Base-by-base conservation (phyloP, 768 basidiomycete genomes). In the Crucibulum laeve region DNA sequence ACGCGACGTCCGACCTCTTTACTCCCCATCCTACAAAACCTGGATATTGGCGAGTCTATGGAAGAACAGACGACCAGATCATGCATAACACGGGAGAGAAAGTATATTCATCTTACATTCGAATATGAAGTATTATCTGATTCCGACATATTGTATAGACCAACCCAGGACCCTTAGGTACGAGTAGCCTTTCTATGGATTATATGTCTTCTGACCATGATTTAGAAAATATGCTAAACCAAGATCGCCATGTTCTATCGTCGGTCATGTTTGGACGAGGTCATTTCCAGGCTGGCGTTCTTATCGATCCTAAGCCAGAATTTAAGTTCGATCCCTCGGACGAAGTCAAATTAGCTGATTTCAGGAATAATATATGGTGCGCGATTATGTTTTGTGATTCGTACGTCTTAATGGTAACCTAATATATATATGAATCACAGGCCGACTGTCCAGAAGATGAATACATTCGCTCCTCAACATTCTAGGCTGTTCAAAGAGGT, bases 401-500 rank as follows among this genome's bases (percentile, higher is more conserved):
- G 8, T 18, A 10, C 13, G n/a, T 8, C 28, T 8, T 8, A n/a
- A 30, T 30, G 28, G 8, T n/a, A 8, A 30, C 8, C n/a, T n/a
- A n/a, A 30, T 30, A 8, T 30, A n/a, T n/a, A n/a, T n/a, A n/a
- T n/a, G n/a, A n/a, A n/a, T n/a, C n/a, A n/a, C n/a, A n/a, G 62
- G 67, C 61, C 63, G 1, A 67, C 60, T 4, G 56, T 71, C 3
- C 61, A 63, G 37, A 45, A 58, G 37, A 49, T 63, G 47, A 71
- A 70, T 40, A 44, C 38, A 11, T 64, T 52, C 44, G 69, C 69
- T 1, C 70, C 69, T 5, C 57, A 65, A 38, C 68, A 71, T 41
- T 70, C 69, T 0, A 53, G 67, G n/a, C 41, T 71, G 3, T 70
- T 69, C 58, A 70, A 67, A 49, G 70, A 68, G 61, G 67, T 62